Evolutionary conservation across 2,329 filamentous ascomycete genomes (phyloP), one percentile per base, ranked within the genome.

Genomic region (Diaporthe capsici): DNA sequence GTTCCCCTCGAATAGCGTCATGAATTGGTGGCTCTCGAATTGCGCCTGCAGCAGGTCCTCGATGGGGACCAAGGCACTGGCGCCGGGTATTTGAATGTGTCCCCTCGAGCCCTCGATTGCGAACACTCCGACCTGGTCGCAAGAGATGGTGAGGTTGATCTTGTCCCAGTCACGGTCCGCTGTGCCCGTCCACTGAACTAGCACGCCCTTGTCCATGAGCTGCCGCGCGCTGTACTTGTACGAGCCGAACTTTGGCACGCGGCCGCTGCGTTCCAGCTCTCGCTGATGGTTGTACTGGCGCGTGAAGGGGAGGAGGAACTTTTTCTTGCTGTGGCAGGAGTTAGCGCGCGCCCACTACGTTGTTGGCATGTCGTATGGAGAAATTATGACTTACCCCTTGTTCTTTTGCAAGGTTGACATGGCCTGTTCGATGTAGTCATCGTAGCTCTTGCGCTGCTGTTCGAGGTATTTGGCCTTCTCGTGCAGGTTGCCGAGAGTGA

Each of bases 221-320:
- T 94, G 93, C 71, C 95, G 93, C 5, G 95, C 96, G 73, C 94
- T 96, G 87, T 99, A 99, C 87, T 98, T 98, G 92, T 94, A 99
- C 51, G 94, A 97, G 78, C 97, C 97, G 82, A 99, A 99, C 83
- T 98, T 98, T 84, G 98, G 97, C 72, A 98, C 95, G 68, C 96
- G 95, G 39, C 97, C 97, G 10, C 94, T 94, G 75, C 95, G 94
- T 82, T 98, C 95, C 44, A 99, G 92, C 86, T 99, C 97, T 79
- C 95, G 93, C 86, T 98, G 95, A 85, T 99, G 97, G 84, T 98
- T 98, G 91, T 98, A 99, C 84, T 99, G 97, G 82, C 98, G 98
- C 34, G 96, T 98, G 84, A 99, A 99, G 20, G 97, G 97, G 84
- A 99, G 90, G 74, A 98, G 90, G 88, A 98, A 98, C 72, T 94